Evolutionary conservation across 2,329 filamentous ascomycete species (phyloP).

Genomic region (Penicillium sp.): DNA sequence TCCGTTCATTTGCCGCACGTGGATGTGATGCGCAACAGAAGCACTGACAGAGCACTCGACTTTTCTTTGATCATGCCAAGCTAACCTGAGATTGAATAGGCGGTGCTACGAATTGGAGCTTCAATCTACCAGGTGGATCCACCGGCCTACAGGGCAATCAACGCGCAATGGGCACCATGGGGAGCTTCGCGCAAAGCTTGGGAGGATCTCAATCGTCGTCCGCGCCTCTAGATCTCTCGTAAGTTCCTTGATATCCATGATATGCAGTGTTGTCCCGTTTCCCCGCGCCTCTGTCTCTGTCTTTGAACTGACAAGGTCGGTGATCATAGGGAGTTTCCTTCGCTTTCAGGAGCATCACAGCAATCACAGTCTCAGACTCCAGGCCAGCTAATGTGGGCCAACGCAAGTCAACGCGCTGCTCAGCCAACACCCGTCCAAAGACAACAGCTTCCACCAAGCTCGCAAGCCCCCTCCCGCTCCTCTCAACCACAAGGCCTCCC

Average conservation of each 20-base stretch:
- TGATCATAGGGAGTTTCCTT: constrained; percentile 60
- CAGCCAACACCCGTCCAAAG: constrained; percentile 57
- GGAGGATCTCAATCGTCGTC: constrained; percentile 55
- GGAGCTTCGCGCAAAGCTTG: constrained; percentile 60
- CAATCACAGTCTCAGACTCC: constrained; percentile 54
- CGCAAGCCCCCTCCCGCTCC: constrained; percentile 43
- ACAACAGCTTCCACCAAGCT: constrained; percentile 48
- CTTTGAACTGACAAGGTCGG: constrained; percentile 15
- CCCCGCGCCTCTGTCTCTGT: constrained; percentile 1
- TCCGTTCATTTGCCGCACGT: constrained; percentile 55
- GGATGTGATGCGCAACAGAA: constrained; percentile 47
- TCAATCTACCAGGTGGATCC: constrained; percentile 55
- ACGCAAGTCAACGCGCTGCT: constrained; percentile 55
- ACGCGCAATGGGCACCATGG: constrained; percentile 53
- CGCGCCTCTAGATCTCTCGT: constrained; percentile 59
- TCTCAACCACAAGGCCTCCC: constrained; percentile 44
- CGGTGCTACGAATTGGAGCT: constrained; percentile 59
- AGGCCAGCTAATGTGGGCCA: constrained; percentile 58
- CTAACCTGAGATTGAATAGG: constrained; percentile 41
- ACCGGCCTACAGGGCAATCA: constrained; percentile 53
- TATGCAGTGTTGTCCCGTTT: constrained; percentile 1
- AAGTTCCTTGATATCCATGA: constrained; percentile 36
- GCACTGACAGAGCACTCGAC: not conserved
- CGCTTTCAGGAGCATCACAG: constrained; percentile 59
- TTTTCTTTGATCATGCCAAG: constrained; percentile 8